Evolutionary conservation across 495 filamentous ascomycete species (phyloP), one percentile per base, ranked within the genome.

Genomic region (Thermothielavioides terrestris): DNA sequence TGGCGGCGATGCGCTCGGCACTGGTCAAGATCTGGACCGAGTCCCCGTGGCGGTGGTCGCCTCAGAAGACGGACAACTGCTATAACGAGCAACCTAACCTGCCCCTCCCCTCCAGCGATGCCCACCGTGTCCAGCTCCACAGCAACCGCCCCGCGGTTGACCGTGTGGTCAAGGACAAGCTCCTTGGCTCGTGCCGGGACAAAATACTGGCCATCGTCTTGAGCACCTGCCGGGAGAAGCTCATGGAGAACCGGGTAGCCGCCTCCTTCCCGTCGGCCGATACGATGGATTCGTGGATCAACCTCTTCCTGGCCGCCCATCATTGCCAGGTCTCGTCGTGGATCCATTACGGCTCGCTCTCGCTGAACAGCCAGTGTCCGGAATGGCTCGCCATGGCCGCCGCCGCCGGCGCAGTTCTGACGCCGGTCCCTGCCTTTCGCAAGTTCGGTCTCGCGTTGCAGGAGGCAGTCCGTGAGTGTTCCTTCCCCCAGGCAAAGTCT

Each of bases 401-500:
- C 23, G 70, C 81, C 3, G 73, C 74, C 2, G 80, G 75, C 5
- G 81, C 81, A 5, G 69, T 77, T 3, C 55, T 74, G 21, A 77
- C 78, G 0, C 68, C 77, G 0, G 66, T 77, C n/a, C 68, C 70
- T 6, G 72, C 81, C 0, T 65, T 84, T 15, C 69, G 79, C 10
- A 80, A 81, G 46, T 69, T 85, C 25, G 82, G 82, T 1, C 80
- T 78, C 56, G 79, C 81, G 0, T 55, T 85, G 10, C 69, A 82
- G 47, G 82, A 85, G 55, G 74, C 77, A 30, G 74, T 80, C 9
- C 69, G 81, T 63, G 15, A 28, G 45, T 46, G 2, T 23, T 35
- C 3, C 18, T 12, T 11, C 4, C n/a, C n/a, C n/a, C n/a, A n/a
- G n/a, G n/a, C n/a, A n/a, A n/a, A n/a, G n/a, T 21, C 4, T 28